phyloP scores from a whole-genome alignment of 2,329 filamentous ascomycete genomes.

The Dichotomopilus funicola region DNA sequence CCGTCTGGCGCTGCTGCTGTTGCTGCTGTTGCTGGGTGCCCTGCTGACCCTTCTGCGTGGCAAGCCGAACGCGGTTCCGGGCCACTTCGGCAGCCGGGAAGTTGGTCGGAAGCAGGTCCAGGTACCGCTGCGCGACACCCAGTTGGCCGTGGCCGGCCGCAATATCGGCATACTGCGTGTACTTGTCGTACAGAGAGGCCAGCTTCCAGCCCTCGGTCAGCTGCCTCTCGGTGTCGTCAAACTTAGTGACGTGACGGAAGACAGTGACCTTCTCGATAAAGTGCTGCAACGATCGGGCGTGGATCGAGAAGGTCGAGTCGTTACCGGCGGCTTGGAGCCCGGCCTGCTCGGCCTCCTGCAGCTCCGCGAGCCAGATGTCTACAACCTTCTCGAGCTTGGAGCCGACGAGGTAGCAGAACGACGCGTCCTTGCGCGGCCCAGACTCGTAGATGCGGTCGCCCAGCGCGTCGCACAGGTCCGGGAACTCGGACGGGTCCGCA shows the following conservation, averaged over 20 bases:
- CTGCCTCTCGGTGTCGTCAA: slow-evolving; percentile 68
- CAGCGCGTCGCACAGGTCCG: slow-evolving; percentile 88
- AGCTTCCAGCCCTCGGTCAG: slow-evolving; percentile 83
- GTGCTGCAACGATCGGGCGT: slow-evolving; percentile 78
- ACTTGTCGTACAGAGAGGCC: slow-evolving; percentile 81
- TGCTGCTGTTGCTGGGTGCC: slow-evolving; percentile 30
- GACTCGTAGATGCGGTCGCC: slow-evolving; percentile 82
- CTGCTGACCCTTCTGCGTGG: slow-evolving; percentile 54
- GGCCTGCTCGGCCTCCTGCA: slow-evolving; percentile 75
- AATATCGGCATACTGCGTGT: slow-evolving; percentile 94
- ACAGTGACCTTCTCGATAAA: slow-evolving; percentile 98
- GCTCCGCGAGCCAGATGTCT: slow-evolving; percentile 83
- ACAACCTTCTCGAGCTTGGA: slow-evolving; percentile 98
- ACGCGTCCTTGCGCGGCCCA: slow-evolving; percentile 78
- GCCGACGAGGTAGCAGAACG: slow-evolving; percentile 92
- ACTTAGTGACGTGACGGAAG: slow-evolving; percentile 90
- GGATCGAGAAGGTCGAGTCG: slow-evolving; percentile 84
- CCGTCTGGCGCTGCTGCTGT: slow-evolving; percentile 23
- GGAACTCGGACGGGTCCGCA: slow-evolving; percentile 83
- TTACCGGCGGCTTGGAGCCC: slow-evolving; percentile 61
- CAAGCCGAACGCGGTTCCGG: slow-evolving; percentile 75
- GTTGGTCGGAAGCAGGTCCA: slow-evolving; percentile 73
- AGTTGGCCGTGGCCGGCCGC: slow-evolving; percentile 85
- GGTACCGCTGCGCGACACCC: slow-evolving; percentile 80
- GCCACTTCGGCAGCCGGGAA: slow-evolving; percentile 86